Evolutionary conservation across 2,329 filamentous ascomycete genomes (phyloP).

Genomic region (Fusarium austroafricanum): DNA sequence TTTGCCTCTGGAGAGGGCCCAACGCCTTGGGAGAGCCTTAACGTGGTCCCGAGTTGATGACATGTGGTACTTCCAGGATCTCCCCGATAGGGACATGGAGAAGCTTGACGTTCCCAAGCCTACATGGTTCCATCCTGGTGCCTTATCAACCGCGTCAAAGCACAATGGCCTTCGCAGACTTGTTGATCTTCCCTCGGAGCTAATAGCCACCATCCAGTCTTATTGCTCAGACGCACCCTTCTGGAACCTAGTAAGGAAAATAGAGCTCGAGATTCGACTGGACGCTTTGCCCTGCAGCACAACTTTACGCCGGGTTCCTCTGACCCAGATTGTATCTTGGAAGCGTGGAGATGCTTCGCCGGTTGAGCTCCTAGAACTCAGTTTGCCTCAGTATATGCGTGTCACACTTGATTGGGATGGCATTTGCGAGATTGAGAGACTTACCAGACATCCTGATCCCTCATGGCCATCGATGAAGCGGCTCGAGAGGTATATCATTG

Average conservation of each 20-base stretch:
- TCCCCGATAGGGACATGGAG: too few relatives aligned
- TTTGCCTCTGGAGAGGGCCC: not conserved
- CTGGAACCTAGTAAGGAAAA: not conserved
- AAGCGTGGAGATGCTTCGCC: not conserved
- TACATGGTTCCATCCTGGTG: too few relatives aligned
- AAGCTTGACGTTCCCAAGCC: not conserved
- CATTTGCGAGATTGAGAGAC: not conserved
- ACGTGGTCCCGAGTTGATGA: not conserved
- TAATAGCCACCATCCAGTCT: not conserved
- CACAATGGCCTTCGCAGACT: not conserved
- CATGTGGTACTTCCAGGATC: not conserved
- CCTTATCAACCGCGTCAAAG: not conserved
- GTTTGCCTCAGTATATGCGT: not conserved
- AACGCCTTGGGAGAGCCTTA: not conserved
- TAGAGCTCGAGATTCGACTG: not conserved
- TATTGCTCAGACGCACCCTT: not conserved
- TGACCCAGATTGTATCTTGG: not conserved
- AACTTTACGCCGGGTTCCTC: too few relatives aligned
- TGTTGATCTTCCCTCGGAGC: not conserved
- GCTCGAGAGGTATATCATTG: not conserved
- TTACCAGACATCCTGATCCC: not conserved
- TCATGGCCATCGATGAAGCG: too few relatives aligned
- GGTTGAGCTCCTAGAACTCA: too few relatives aligned
- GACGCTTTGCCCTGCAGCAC: not conserved
- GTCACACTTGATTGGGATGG: conserved; percentile 3